A percentile compares a stretch with the other conserved stretches of the same genome.
Evolutionary conservation across 345 rosid species (phyloP).

Genomic region (Lumnitzera littorea): DNA sequence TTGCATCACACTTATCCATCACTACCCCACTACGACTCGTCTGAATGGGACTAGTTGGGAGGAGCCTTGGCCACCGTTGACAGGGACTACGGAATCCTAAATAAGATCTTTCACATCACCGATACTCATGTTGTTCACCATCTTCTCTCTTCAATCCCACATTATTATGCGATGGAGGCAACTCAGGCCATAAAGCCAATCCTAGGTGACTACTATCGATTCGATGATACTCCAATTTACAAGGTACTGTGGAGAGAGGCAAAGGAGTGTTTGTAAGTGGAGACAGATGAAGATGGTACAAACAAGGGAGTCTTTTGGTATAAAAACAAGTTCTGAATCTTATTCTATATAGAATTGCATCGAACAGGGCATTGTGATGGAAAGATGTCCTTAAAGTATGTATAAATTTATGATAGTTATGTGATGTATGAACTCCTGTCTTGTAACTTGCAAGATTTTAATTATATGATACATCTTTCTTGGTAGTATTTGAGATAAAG

Average conservation of each 20-base stretch:
- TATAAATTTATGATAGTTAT: too few relatives aligned
- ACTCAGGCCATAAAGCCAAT: constrained; percentile 17
- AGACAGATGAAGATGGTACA: constrained; percentile 10
- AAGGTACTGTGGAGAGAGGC: constrained; percentile 28
- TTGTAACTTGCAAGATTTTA: too few relatives aligned
- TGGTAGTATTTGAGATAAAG: too few relatives aligned
- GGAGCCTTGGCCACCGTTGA: constrained; percentile 28
- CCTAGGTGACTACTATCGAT: constrained; percentile 22
- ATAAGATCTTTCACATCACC: constrained; percentile 26
- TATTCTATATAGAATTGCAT: too few relatives aligned
- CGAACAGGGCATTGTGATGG: too few relatives aligned
- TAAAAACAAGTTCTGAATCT: constrained; percentile 11
- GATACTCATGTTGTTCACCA: constrained; percentile 32
- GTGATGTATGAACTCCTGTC: too few relatives aligned
- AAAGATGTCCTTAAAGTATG: too few relatives aligned
- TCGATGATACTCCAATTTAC: constrained; percentile 16
- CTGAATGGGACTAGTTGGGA: constrained; percentile 28
- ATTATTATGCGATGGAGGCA: constrained; percentile 30
- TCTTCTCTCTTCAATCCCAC: constrained; percentile 24
- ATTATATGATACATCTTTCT: too few relatives aligned
- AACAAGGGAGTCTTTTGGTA: constrained; percentile 26
- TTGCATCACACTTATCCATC: constrained; percentile 27
- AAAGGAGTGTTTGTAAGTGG: constrained; percentile 21
- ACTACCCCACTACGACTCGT: constrained; percentile 21
- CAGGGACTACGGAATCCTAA: constrained; percentile 26